Evolutionary conservation across 1,284 basidiomycete species (phyloP).

Genomic region (Veloporphyrellus conicus): DNA sequence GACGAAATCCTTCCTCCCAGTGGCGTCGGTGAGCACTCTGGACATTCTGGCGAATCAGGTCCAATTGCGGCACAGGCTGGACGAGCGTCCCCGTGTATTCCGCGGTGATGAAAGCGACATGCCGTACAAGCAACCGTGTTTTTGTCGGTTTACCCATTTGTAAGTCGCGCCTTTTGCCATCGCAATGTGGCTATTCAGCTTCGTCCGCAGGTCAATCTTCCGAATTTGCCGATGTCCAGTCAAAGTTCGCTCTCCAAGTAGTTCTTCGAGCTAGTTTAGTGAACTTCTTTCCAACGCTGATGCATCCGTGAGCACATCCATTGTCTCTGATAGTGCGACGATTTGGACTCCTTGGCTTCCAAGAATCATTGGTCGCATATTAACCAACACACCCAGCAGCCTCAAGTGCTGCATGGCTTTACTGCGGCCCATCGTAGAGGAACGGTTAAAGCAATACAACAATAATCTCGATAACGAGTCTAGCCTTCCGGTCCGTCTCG

Average conservation of each 20-base stretch:
- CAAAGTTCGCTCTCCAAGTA: slow-evolving; percentile 34
- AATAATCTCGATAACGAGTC: slow-evolving; percentile 9
- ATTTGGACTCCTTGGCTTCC: slow-evolving; percentile 16
- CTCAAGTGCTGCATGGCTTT: slow-evolving; percentile 30
- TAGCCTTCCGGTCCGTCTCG: slow-evolving; percentile 25
- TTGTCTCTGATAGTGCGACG: slow-evolving; percentile 7
- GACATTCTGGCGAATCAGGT: slow-evolving; percentile 7
- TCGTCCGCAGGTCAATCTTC: slow-evolving; percentile 27
- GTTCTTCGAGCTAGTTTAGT: slow-evolving; percentile 31
- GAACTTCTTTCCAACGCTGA: slow-evolving; percentile 31
- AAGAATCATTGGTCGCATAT: slow-evolving; percentile 34
- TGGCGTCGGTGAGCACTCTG: slow-evolving; percentile 21
- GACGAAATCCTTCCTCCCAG: slow-evolving; percentile 28
- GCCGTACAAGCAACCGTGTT: slow-evolving; percentile 40
- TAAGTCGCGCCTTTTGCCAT: slow-evolving; percentile 22
- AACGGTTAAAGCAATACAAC: slow-evolving; percentile 26
- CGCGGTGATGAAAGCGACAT: slow-evolving; percentile 33
- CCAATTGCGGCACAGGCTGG: slow-evolving; percentile 29
- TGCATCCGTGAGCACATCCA: slow-evolving; percentile 32
- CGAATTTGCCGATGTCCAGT: slow-evolving; percentile 33
- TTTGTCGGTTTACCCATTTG: slow-evolving; percentile 45
- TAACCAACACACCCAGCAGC: slow-evolving; percentile 34
- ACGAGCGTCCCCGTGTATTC: slow-evolving; percentile 26
- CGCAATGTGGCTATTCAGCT: slow-evolving; percentile 9
- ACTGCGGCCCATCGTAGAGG: slow-evolving; percentile 33